Evolutionary conservation across 345 rosid genomes (phyloP), one percentile per base, ranked within the genome.

Genomic region (Gossypium rotundifolium): DNA sequence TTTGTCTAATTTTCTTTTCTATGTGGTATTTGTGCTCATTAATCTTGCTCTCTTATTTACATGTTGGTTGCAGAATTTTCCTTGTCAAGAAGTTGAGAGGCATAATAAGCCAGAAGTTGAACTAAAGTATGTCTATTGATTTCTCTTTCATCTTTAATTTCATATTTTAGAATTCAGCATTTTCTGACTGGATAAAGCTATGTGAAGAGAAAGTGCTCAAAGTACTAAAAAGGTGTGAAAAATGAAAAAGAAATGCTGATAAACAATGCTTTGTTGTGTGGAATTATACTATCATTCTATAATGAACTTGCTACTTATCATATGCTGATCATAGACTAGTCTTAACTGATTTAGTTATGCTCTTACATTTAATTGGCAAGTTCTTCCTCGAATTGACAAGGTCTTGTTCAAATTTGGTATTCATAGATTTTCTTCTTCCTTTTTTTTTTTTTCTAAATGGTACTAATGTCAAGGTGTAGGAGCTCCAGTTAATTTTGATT

Each of bases 31-130:
- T 75, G 33, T 70, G 11, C 14, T 10, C n/a, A 38, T 48, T 73
- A 70, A 53, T 58, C 67, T 70, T 38, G 51, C 71, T 23, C 23
- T 45, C 22, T 74, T 40, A 13, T 75, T 48, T 71, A 49, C 70
- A 16, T 83, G 45, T 12, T 81, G 68, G 7, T 72, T 74, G 84
- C 89, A 95, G 98, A 95, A 93, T 76, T 95, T 95, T 81, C 99
- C 99, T 68, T 95, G 99, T 83, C 99, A 95, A 88, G 99, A 95
- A 88, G 99, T 95, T 76, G 98, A 95, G 78, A 88, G 99, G 88
- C 98, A 95, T 86, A 95, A 95, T 85, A 95, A 95, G 81, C 99
- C 99, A 59, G 99, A 95, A 86, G 96, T 91, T 83, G 99, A 95
- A 83, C 88, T 95, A 16, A 93, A 91, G 99, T 91, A 95, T 77